Base-by-base conservation (phyloP, 2,329 filamentous ascomycete species). In the Chaetothyriales sp. region DNA sequence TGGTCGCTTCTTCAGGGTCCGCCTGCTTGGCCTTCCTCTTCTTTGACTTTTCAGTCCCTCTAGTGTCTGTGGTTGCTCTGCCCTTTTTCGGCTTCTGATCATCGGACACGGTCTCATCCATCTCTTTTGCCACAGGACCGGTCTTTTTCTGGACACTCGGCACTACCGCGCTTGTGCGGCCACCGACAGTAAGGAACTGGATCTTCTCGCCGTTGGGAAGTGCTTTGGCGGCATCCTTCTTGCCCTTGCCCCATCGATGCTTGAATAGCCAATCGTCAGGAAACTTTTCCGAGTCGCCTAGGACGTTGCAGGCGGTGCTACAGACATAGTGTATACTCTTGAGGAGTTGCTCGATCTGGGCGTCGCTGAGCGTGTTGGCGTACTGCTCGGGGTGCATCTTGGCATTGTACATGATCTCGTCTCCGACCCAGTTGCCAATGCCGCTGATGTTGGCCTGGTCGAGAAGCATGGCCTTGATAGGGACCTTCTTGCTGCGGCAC, bases 371-470 rank as follows among this genome's bases (percentile, higher is more conserved):
- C 0, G 86, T 85, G 62, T 95, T 83, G 68, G 84, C 88, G 69
- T 94, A 94, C 65, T 95, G 88, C 66, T 95, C 90, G 0, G 92
- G 92, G 60, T 98, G 90, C 15, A 97, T 77, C 48, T 78, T 81
- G 4, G 92, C 85, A 60, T 97, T 83, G 63, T 89, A 98, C 49
- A 98, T 73, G 5, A 95, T 83, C 66, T 98, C 92, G 64, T 98
- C 92, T 0, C 84, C 89, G 50, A 98, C 90, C 90, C 90, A 98
- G 64, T 97, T 97, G 0, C 92, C 92, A 56, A 98, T 86, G 6
- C 92, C 92, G 62, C 86, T 92, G 55, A 97, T 85, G 65, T 85
- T 85, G 18, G 81, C 77, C 67, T 98, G 92, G 64, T 97, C 87
- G 2, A 97, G 75, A 10, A 98, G 72, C 18, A 95, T 73, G 0